Base-by-base conservation (phyloP, 768 basidiomycete genomes). In the Cystobasidium onofrii region DNA sequence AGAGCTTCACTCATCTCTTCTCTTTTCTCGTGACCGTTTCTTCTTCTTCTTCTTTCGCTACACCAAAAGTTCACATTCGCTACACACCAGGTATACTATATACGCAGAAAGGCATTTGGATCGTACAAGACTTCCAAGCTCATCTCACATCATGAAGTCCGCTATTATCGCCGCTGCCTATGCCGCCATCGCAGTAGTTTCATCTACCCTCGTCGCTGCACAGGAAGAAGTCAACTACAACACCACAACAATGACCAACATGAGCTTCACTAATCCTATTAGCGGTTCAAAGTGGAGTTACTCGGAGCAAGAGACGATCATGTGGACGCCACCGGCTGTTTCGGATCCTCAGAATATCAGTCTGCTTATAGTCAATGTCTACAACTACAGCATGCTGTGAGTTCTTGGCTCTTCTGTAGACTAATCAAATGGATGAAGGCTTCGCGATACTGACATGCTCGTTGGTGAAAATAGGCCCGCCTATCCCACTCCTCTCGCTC, bases 301-400 rank as follows among this genome's bases (percentile, higher is more conserved):
- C 20, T 50, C 44, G 17, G 44, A 69, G 25, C 12, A 46, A 20
- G 23, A 69, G 46, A 69, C 23, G 9, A 69, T 69, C 41, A 69
- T 13, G 29, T 69, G 66, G 66, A 50, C 41, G 27, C 34, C 41
- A 52, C 66, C 66, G 15, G 50, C 34, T 12, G 41, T 27, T 12
- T 31, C 39, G 46, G 66, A 69, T 54, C 66, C 66, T 46, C 66
- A 69, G 44, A 69, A 69, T 54, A 52, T 69, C 46, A 50, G 44
- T 34, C 27, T 69, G n/a, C 66, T 69, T 17, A 23, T 69, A 10
- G 66, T 52, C 13, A 69, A 69, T 23, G 63, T 64, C 39, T 39
- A 39, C 20, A 64, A 64, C 63, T 27, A 27, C 25, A 27, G 36
- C 27, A 23, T 46, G 43, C 36, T 64, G 63, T 64, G 7, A 64